Percentiles rank a stretch among this genome's conserved stretches.
These are phyloP conservation scores for Coleophoma eucalyptorum DNA, from an alignment of 2,329 filamentous ascomycete species.

Conservation along the genomic window DNA sequence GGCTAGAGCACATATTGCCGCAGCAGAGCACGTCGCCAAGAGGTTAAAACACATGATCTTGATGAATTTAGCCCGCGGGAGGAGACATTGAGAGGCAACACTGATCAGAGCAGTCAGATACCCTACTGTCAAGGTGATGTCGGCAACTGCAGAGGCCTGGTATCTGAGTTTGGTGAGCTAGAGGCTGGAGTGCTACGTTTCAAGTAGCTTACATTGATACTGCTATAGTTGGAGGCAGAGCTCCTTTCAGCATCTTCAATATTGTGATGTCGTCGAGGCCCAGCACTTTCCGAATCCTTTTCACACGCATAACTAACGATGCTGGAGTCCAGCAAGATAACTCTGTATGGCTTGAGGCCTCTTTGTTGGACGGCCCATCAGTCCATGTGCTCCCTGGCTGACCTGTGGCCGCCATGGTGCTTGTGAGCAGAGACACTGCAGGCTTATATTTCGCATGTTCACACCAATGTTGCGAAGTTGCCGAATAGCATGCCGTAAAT, in stretches of 20 bases:
- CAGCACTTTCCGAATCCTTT: not conserved
- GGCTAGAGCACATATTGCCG: not conserved
- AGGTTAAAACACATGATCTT: constrained; percentile 3
- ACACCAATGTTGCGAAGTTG: too few species aligned
- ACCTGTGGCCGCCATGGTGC: too few species aligned
- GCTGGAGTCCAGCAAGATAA: too few species aligned
- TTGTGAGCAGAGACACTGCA: too few species aligned
- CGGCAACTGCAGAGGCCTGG: not conserved
- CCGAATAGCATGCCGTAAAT: too few species aligned
- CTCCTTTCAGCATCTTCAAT: constrained; percentile 1
- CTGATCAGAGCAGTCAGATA: constrained; percentile 1
- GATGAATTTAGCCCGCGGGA: constrained; percentile 2
- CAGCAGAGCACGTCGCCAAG: not conserved
- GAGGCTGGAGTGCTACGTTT: not conserved
- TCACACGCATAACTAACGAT: not conserved
- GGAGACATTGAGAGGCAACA: constrained; percentile 1
- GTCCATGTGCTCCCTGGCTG: too few species aligned
- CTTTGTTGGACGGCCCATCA: too few species aligned
- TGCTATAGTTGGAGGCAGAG: not conserved
- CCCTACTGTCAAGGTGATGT: constrained; percentile 1
- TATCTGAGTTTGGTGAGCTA: not conserved
- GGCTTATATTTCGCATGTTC: too few species aligned
- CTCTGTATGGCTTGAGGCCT: too few species aligned
- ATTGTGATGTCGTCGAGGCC: not conserved
- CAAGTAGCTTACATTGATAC: not conserved